Base-by-base conservation (phyloP, 495 filamentous ascomycete species). In the Achaetomiella virescens region DNA sequence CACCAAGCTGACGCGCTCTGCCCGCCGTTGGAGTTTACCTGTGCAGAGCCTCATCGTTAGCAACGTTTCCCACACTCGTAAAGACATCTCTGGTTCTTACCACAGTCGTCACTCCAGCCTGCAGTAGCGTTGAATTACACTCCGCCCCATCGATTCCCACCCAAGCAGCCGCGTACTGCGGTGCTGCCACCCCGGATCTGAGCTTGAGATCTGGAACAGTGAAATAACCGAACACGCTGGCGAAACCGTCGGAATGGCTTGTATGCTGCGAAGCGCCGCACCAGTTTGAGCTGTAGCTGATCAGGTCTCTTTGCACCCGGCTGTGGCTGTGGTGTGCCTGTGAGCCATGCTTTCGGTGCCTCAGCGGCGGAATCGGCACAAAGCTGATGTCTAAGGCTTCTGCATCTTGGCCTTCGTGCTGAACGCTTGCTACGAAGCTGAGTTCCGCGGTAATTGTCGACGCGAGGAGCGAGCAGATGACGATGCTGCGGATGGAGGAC, bases 1-100 rank as follows among this genome's bases (percentile, higher is more conserved):
- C 79, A 84, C 83, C 83, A 86, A n/a, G 80, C 73, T 25, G 47
- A 65, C 2, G 62, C 46, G 36, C 58, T 67, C 51, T 67, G 64
- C 0, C 58, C 59, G 17, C 68, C 68, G 41, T 64, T 65, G 10
- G 62, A 61, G 51, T 62, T 61, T 50, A 70, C 57, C 61, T 66
- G 18, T 38, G 3, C 17, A 31, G 8, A 17, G 24, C 17, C 25
- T 47, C 35, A 47, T 36, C 25, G 18, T 21, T 24, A 24, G 17
- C 22, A 15, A 1, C 0, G 10, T 33, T 22, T 38, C 27, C n/a
- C n/a, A n/a, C n/a, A n/a, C n/a, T n/a, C n/a, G n/a, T n/a, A n/a
- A n/a, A n/a, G n/a, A n/a, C n/a, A n/a, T n/a, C n/a, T n/a, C n/a
- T n/a, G n/a, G n/a, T 3, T 18, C 62, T 29, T 49, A 68, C 66